phyloP scores from a whole-genome alignment of 73 alveolate species.

The Paramecium biaurelia region DNA sequence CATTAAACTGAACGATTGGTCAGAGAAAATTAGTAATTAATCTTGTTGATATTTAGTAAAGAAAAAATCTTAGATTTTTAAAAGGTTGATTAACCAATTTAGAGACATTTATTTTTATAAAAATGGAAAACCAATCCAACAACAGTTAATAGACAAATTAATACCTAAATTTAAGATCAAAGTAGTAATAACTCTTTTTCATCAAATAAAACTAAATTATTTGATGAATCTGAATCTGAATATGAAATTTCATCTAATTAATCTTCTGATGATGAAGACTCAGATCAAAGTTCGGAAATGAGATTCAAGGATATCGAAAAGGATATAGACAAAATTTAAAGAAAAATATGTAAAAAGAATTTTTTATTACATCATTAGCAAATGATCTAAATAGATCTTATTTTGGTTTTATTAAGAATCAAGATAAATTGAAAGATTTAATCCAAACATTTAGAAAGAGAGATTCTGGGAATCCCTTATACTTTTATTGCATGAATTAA shows the following conservation, averaged over 20 bases:
- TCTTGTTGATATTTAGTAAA: neutral
- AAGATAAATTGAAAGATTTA: constrained; percentile 1
- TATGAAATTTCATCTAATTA: neutral
- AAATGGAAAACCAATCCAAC: neutral
- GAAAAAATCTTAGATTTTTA: neutral
- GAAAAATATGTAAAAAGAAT: neutral
- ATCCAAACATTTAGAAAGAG: neutral
- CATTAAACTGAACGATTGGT: neutral
- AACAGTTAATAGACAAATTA: neutral
- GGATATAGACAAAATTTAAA: neutral
- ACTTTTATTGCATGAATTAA: constrained; percentile 30
- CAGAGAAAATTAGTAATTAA: neutral
- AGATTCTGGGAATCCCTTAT: neutral
- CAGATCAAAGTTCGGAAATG: neutral
- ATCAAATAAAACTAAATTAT: neutral
- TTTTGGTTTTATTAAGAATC: neutral
- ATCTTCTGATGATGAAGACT: neutral
- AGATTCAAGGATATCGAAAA: neutral
- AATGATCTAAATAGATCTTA: neutral
- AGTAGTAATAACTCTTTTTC: neutral
- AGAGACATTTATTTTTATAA: neutral
- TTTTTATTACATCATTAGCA: neutral
- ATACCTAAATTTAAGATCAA: neutral
- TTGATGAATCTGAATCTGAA: constrained; percentile 14
- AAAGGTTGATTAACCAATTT: neutral